Base-by-base conservation (phyloP, 257 asterid genomes). In the Nyctanthes arbortristis region DNA sequence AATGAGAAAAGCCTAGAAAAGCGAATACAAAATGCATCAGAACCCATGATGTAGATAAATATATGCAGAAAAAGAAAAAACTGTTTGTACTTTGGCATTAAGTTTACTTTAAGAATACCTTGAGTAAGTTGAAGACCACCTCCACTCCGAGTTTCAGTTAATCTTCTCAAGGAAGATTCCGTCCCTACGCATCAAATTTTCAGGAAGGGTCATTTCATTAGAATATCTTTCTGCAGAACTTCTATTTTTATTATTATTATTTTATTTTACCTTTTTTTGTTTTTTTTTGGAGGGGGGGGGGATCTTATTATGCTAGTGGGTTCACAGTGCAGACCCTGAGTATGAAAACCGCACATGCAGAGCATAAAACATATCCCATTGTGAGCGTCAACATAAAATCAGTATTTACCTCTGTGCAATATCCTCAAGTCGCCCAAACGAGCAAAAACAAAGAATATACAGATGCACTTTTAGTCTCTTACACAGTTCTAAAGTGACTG, bases 1-100 rank as follows among this genome's bases (percentile, higher is more conserved):
- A 86, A 64, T 69, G 68, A 68, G 92, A 85, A 72, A 73, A 65
- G 66, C 91, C 97, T 90, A 70, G 37, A 85, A 27, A 57, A 77
- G 70, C 55, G 55, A 70, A 31, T 20, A 64, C 5, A 9, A 69
- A 66, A 70, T 49, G 37, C 58, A 20, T 52, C 29, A 63, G 67
- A 30, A 31, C 59, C 63, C 56, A 65, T 36, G 24, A 27, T 27
- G 7, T 34, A 47, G 18, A 56, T 20, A 40, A 36, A 35, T 11
- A 43, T 61, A 31, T 56, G 16, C 27, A 58, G 6, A 55, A 29
- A 52, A 52, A n/a, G n/a, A n/a, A 9, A 49, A 52, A 24, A 24
- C 13, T 22, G 59, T 9, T 12, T 1, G 10, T 8, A 3, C 3
- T 22, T 20, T 52, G 30, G 13, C n/a, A 18, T 52, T 52, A 29